Conservation (phyloP, 1,139 yeast genomes). For the Kodamaea fungicola region DNA sequence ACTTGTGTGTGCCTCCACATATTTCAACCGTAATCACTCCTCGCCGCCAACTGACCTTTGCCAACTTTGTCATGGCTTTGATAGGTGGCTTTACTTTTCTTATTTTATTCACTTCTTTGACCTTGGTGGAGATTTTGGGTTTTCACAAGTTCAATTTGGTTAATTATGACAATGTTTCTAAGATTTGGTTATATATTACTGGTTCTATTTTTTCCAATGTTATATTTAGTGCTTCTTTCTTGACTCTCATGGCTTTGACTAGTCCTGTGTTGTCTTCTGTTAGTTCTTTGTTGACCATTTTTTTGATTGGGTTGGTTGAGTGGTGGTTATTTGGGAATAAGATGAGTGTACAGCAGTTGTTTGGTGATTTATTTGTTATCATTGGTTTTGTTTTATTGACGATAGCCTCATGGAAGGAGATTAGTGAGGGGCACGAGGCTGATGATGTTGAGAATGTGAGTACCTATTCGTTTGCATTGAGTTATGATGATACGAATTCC, state of each 20-base stretch:
- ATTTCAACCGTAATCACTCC: slow-evolving; percentile 42
- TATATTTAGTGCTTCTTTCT: slow-evolving; percentile 67
- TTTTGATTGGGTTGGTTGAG: slow-evolving; percentile 76
- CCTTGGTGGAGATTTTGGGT: slow-evolving; percentile 51
- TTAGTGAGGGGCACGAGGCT: slow-evolving; percentile 61
- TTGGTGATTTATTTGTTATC: slow-evolving; percentile 58
- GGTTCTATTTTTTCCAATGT: slow-evolving; percentile 61
- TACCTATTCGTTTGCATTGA: slow-evolving; percentile 43
- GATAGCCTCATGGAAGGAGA: slow-evolving; percentile 71
- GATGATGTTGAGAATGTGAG: slow-evolving; percentile 49
- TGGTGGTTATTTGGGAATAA: slow-evolving; percentile 64
- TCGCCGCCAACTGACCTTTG: slow-evolving; percentile 45
- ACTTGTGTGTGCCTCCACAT: slow-evolving; percentile 69
- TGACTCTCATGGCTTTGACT: slow-evolving; percentile 78
- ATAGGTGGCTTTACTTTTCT: slow-evolving; percentile 59
- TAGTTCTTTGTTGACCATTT: slow-evolving; percentile 73
- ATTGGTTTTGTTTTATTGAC: slow-evolving; percentile 69
- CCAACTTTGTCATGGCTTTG: slow-evolving; percentile 46
- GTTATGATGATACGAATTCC: slow-evolving; percentile 16
- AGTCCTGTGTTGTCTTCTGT: slow-evolving; percentile 85
- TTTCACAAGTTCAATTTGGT: slow-evolving; percentile 60
- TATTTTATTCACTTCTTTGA: slow-evolving; percentile 48
- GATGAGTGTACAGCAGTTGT: slow-evolving; percentile 45
- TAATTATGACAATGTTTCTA: slow-evolving; percentile 31
- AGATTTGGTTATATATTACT: slow-evolving; percentile 42